A percentile compares a stretch with the other conserved stretches of the same genome.
These are phyloP conservation scores for Stromatinia cepivora DNA, from an alignment of 2,329 filamentous ascomycete genomes.

Conservation along the genomic window DNA sequence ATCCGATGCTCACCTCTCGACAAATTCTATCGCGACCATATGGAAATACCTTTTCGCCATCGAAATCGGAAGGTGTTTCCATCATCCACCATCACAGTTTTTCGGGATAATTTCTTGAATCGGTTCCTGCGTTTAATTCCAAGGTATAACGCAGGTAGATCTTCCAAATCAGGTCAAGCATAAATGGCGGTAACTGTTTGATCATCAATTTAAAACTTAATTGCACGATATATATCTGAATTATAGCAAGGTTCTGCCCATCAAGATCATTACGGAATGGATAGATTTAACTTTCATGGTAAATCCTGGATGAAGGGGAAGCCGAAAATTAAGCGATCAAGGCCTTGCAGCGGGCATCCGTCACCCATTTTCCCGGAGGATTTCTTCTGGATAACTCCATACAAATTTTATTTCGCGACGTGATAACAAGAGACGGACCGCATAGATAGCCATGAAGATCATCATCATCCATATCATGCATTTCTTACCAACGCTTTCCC, in stretches of 20 bases:
- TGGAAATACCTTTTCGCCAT: neutral
- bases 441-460: slow-evolving; percentile 14
- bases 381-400: neutral
- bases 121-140: slow-evolving; percentile 11
- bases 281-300: neutral
- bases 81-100: neutral
- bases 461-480: neutral
- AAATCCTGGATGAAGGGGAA: neutral
- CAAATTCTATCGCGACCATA: neutral
- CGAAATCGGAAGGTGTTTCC: neutral
- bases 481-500: slow-evolving; percentile 19
- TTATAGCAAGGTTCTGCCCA: slow-evolving; percentile 1
- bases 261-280: neutral
- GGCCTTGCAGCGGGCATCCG: neutral
- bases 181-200: slow-evolving; percentile 34
- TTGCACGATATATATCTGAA: slow-evolving; percentile 12
- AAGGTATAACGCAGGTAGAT: neutral
- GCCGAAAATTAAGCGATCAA: neutral
- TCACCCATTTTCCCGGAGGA: neutral
- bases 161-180: slow-evolving; percentile 15
- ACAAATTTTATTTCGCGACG: neutral
- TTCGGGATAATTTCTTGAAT: slow-evolving; percentile 1
- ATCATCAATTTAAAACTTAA: slow-evolving; percentile 35
- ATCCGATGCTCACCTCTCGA: neutral
- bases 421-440: slow-evolving; percentile 11